phyloP scores from a whole-genome alignment of 2,329 filamentous ascomycete species.

The Fusarium nelsonii region DNA sequence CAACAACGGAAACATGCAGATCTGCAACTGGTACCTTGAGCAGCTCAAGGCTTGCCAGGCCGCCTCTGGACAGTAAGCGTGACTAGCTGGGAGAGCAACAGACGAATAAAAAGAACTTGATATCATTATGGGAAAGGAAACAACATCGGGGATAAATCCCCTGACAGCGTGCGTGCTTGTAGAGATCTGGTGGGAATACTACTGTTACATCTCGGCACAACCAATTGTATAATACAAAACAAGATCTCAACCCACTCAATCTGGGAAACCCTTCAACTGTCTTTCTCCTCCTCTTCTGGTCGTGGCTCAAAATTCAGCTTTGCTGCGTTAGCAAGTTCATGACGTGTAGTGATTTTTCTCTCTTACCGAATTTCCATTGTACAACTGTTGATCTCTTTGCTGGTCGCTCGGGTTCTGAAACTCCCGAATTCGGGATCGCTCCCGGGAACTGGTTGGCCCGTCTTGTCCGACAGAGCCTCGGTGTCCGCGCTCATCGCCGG shows the following conservation, averaged over 20 bases:
- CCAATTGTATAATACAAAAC: slow-evolving; percentile 49
- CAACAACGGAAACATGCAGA: slow-evolving; percentile 91
- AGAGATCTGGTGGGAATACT: slow-evolving; percentile 36
- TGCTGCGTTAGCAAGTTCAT: slow-evolving; percentile 46
- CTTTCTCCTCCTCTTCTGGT: slow-evolving; percentile 68
- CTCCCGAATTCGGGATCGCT: slow-evolving; percentile 46
- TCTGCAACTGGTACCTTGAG: slow-evolving; percentile 98
- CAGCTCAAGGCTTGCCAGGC: slow-evolving; percentile 93
- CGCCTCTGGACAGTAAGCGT: slow-evolving; percentile 75
- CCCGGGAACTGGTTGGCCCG: slow-evolving; percentile 35
- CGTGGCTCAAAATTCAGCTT: slow-evolving; percentile 78
- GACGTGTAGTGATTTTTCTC: background rate
- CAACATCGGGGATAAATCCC: slow-evolving; percentile 37
- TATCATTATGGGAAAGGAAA: slow-evolving; percentile 20
- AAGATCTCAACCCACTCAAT: slow-evolving; percentile 47
- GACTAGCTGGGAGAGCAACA: background rate
- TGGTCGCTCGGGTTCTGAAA: slow-evolving; percentile 64
- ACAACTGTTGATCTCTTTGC: slow-evolving; percentile 76
- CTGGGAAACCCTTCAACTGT: slow-evolving; percentile 30
- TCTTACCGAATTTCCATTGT: slow-evolving; percentile 92
- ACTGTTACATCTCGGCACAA: slow-evolving; percentile 45
- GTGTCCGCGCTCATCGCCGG: slow-evolving; percentile 34
- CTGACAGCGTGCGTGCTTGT: slow-evolving; percentile 42
- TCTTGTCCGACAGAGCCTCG: slow-evolving; percentile 9
- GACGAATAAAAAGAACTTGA: slow-evolving; percentile 18